phyloP scores from a whole-genome alignment of 2,329 filamentous ascomycete species.

The Diplodia corticola region DNA sequence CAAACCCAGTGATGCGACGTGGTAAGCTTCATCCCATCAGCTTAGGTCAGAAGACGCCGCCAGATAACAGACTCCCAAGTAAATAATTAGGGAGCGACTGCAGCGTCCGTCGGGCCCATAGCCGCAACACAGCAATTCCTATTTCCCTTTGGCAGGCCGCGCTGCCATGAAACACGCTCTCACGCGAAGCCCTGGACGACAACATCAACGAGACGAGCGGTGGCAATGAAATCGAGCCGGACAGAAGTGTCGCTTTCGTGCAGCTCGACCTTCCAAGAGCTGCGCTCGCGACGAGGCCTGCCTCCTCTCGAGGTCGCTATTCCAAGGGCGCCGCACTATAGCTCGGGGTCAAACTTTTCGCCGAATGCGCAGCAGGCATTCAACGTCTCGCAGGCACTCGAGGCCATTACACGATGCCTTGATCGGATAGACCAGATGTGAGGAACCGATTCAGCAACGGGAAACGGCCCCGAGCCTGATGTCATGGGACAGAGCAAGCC shows the following conservation, averaged over 20 bases:
- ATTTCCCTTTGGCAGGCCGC: not conserved
- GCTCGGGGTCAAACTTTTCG: not conserved
- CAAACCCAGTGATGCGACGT: slow-evolving; percentile 6
- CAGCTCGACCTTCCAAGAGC: not conserved
- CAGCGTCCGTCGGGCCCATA: not conserved
- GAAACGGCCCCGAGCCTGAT: not conserved
- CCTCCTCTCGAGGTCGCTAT: slow-evolving; percentile 10
- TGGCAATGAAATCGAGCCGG: not conserved
- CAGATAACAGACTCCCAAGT: not conserved
- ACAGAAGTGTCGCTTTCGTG: not conserved
- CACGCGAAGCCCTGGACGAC: not conserved
- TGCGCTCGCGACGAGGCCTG: slow-evolving; percentile 3
- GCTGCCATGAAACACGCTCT: slow-evolving; percentile 4
- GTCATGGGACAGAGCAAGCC: not conserved
- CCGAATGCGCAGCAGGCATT: slow-evolving; percentile 5
- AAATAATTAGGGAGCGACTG: not conserved
- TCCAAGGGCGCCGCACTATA: not conserved
- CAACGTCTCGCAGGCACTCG: slow-evolving; percentile 12
- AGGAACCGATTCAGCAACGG: not conserved
- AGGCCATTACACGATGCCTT: slow-evolving; percentile 14
- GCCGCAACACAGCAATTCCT: not conserved
- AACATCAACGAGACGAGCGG: not conserved
- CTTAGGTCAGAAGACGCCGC: slow-evolving; percentile 15
- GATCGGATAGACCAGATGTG: slow-evolving; percentile 11
- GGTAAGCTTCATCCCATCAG: slow-evolving; percentile 18